Evolutionary conservation across 2,329 filamentous ascomycete species (phyloP).

Genomic region (Claviceps sp.): DNA sequence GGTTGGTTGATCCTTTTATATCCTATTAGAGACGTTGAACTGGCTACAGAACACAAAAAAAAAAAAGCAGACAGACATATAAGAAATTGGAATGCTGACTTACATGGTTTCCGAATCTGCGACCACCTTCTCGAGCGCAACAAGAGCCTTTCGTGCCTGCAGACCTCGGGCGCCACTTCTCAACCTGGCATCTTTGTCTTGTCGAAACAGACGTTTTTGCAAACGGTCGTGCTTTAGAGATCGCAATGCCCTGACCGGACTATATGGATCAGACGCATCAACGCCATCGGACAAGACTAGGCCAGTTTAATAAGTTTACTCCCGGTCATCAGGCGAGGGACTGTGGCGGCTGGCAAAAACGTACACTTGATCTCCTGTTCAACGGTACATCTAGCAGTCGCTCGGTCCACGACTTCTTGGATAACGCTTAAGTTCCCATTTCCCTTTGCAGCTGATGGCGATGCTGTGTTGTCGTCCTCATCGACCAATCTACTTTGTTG

Average conservation of each 20-base stretch:
- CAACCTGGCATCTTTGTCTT: slow-evolving; percentile 59
- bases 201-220: slow-evolving; percentile 49
- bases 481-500: slow-evolving; percentile 44
- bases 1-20: slow-evolving; percentile 32
- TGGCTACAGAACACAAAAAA: neutral
- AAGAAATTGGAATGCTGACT: slow-evolving; percentile 9
- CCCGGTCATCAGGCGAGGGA: neutral
- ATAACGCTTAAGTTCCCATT: slow-evolving; percentile 33
- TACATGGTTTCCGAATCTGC: slow-evolving; percentile 41
- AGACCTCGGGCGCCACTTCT: slow-evolving; percentile 63
- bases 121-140: slow-evolving; percentile 53
- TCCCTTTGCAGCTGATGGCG: neutral
- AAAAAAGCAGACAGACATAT: no score
- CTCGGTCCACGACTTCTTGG: slow-evolving; percentile 52
- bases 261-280: slow-evolving; percentile 40
- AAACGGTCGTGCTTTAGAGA: slow-evolving; percentile 48
- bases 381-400: slow-evolving; percentile 41
- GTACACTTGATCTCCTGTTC: slow-evolving; percentile 47
- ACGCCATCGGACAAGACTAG: slow-evolving; percentile 45
- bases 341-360: slow-evolving; percentile 5
- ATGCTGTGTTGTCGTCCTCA: slow-evolving; percentile 17
- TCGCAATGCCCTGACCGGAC: slow-evolving; percentile 47
- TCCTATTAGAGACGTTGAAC: neutral
- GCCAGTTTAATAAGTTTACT: slow-evolving; percentile 9
- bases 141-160: slow-evolving; percentile 61